A percentile compares a stretch with the other conserved stretches of the same genome.
Evolutionary conservation across 495 filamentous ascomycete genomes (phyloP).

Genomic region (Neurospora sp.): DNA sequence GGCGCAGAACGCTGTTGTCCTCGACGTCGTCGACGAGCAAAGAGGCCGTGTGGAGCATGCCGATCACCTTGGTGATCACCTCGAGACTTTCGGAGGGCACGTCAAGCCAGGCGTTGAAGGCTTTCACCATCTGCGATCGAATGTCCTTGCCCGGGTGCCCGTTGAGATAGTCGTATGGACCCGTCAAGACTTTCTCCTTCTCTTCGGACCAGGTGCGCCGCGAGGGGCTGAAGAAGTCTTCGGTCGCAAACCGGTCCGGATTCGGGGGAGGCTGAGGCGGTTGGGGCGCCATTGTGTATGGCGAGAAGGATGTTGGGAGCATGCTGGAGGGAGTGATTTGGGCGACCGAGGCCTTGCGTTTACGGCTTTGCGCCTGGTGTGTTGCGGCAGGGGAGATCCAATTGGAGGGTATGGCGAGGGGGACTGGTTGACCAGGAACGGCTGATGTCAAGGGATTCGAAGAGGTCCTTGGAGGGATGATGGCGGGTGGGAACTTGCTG

Average conservation of each 20-base stretch:
- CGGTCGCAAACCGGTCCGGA: constrained; percentile 35
- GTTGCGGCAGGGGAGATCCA: constrained; percentile 6
- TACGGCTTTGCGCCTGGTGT: constrained; percentile 15
- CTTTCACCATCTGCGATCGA: constrained; percentile 70
- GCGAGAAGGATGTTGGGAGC: constrained; percentile 13
- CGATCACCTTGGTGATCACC: constrained; percentile 78
- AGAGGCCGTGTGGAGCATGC: constrained; percentile 90
- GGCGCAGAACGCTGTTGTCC: constrained; percentile 71
- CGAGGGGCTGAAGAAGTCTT: constrained; percentile 31
- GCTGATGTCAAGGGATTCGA: constrained; percentile 34
- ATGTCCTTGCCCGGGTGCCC: constrained; percentile 88
- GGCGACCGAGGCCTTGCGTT: constrained; percentile 23
- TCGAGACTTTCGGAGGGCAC: constrained; percentile 68
- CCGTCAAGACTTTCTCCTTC: constrained; percentile 71
- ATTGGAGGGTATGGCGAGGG: constrained; percentile 17
- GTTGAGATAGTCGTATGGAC: constrained; percentile 81
- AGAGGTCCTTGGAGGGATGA: constrained; percentile 68
- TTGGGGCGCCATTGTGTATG: constrained; percentile 20
- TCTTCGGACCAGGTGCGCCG: constrained; percentile 50
- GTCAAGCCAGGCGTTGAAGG: constrained; percentile 83
- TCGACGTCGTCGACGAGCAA: constrained; percentile 90
- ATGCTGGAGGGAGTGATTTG: constrained; percentile 12
- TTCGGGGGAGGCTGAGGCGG: constrained; percentile 26
- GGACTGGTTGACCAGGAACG: constrained; percentile 1
- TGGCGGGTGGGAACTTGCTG: constrained; percentile 50